Conservation (phyloP, 345 rosid species). For the Conringia planisiliqua region DNA sequence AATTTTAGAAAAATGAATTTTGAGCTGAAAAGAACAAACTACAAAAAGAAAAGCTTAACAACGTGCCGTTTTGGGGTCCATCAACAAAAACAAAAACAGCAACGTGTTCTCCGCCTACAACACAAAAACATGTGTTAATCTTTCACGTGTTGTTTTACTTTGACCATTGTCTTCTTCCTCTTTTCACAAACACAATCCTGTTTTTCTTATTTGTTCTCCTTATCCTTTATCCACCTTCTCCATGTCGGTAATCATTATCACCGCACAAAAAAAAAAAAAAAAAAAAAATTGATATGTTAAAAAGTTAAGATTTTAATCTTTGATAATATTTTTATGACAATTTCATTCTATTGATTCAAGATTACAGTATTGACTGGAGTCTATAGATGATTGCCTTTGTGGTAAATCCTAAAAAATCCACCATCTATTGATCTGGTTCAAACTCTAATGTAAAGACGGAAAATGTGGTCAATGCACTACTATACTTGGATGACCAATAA, state of each 20-base stretch:
- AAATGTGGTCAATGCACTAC: not conserved
- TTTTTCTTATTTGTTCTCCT: not conserved
- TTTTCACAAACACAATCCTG: slow-evolving; percentile 25
- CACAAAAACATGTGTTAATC: slow-evolving; percentile 24
- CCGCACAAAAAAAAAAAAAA: not conserved
- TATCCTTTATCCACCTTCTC: slow-evolving; percentile 21
- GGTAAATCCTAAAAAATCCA: not conserved
- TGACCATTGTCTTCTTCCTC: slow-evolving; percentile 36
- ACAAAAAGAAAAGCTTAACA: slow-evolving; percentile 22
- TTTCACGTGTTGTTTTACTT: slow-evolving; percentile 27
- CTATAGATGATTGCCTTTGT: not conserved
- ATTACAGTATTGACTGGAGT: not conserved
- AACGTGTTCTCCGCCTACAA: slow-evolving; percentile 30
- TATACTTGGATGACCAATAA: not conserved
- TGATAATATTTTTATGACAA: too few relatives aligned
- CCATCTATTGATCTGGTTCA: not conserved
- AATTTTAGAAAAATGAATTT: not conserved
- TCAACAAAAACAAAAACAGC: not conserved
- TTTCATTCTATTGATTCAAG: too few relatives aligned
- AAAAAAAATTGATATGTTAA: not conserved
- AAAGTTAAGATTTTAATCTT: not conserved
- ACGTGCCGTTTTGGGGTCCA: slow-evolving; percentile 31
- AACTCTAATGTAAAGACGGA: not conserved
- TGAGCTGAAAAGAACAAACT: not conserved
- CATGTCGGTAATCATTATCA: slow-evolving; percentile 25